phyloP scores from a whole-genome alignment of 176 grass and related monocot species.

The Oryza officinalis region DNA sequence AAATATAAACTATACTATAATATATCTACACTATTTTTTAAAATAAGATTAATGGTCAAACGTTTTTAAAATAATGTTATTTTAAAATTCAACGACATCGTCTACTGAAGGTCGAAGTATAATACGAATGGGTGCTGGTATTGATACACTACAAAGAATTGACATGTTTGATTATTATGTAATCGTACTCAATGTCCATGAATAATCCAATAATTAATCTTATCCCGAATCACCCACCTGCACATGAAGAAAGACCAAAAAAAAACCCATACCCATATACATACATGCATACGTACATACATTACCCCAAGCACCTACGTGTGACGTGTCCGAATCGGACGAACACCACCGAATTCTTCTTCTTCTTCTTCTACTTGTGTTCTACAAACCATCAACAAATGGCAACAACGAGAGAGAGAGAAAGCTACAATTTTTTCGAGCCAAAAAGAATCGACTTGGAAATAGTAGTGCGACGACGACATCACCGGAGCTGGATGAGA shows the following conservation, averaged over 20 bases:
- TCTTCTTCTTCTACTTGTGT: not conserved
- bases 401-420: not conserved
- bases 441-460: not conserved
- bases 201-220: slow-evolving; percentile 44
- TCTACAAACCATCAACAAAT: not conserved
- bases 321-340: not conserved
- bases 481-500: not conserved
- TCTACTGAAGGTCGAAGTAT: no score
- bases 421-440: not conserved
- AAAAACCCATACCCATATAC: slow-evolving; percentile 9
- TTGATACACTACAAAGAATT: slow-evolving; percentile 32
- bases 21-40: no score
- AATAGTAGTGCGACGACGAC: not conserved
- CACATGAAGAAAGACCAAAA: slow-evolving; percentile 3
- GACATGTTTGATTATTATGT: slow-evolving; percentile 18
- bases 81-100: no score
- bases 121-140: not conserved
- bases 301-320: slow-evolving; percentile 9
- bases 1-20: no score
- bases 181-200: not conserved
- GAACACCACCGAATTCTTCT: not conserved
- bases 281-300: not conserved
- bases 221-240: slow-evolving; percentile 5
- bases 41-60: no score
- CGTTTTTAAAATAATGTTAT: no score